phyloP scores from a whole-genome alignment of 2,329 filamentous ascomycete genomes.

The Aspergillus clavatus region DNA sequence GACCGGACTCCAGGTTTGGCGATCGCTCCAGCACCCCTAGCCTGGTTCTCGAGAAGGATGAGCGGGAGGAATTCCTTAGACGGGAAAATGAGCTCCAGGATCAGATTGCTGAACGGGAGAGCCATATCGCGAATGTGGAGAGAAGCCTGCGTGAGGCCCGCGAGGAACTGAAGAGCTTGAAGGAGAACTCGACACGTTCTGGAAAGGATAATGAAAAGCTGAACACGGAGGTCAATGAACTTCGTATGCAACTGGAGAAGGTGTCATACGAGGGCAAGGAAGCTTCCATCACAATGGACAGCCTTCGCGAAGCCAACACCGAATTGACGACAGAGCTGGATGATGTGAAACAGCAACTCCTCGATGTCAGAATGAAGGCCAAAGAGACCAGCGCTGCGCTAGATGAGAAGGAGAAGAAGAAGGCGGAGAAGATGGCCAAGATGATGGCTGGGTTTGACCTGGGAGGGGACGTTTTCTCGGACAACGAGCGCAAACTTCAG shows the following conservation, averaged over 20 bases:
- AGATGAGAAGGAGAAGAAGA: conserved; percentile 97
- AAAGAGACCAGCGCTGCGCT: conserved; percentile 86
- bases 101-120: conserved; percentile 89
- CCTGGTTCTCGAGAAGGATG: conserved; percentile 86
- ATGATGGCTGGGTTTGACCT: conserved; percentile 99
- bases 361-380: conserved; percentile 93
- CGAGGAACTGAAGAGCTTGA: conserved; percentile 78
- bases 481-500: conserved; percentile 81
- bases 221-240: conserved; percentile 78
- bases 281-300: conserved; percentile 95
- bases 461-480: conserved; percentile 85
- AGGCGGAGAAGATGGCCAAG: conserved; percentile 98
- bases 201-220: conserved; percentile 89
- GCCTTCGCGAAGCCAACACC: conserved; percentile 88
- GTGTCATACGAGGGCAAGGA: conserved; percentile 95
- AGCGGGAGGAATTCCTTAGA: conserved; percentile 90
- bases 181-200: conserved; percentile 76
- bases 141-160: conserved; percentile 75
- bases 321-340: conserved; percentile 90
- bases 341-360: conserved; percentile 90
- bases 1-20: conserved; percentile 63
- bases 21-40: conserved; percentile 85
- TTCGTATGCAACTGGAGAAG: conserved; percentile 95
- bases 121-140: conserved; percentile 71
- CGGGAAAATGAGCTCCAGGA: conserved; percentile 97